A percentile compares a stretch with the other conserved stretches of the same genome.
These are phyloP conservation scores for Stellera chamaejasme DNA, from an alignment of 345 rosid species.

Conservation along the genomic window DNA sequence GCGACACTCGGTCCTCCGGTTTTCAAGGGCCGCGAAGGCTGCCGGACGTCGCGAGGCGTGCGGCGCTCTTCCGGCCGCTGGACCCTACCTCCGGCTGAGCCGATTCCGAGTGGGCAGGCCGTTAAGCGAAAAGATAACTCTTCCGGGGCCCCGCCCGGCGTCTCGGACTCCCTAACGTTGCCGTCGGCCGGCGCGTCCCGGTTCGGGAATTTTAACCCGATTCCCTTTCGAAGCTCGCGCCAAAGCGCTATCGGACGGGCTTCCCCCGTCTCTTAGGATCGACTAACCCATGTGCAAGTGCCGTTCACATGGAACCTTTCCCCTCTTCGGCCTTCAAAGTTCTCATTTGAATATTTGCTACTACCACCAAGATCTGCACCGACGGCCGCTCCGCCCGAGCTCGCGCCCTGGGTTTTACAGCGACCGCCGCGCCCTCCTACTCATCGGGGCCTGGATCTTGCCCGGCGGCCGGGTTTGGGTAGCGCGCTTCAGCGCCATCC, in stretches of 20 bases:
- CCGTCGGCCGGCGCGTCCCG: constrained; percentile 11
- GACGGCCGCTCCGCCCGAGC: constrained; percentile 11
- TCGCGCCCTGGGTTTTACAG: constrained; percentile 5
- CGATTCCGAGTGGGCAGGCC: constrained; percentile 13
- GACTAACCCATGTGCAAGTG: too few species aligned
- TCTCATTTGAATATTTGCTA: constrained; percentile 5
- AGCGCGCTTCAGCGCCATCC: neutral
- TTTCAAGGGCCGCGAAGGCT: constrained; percentile 11
- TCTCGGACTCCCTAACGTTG: constrained; percentile 18
- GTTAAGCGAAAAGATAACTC: constrained; percentile 20
- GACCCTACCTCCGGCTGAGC: constrained; percentile 2
- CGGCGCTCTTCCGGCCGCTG: neutral
- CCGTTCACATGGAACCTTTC: neutral
- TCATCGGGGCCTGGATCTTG: neutral
- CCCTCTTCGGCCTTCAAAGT: constrained; percentile 5
- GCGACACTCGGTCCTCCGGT: constrained; percentile 14
- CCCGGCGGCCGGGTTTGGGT: neutral
- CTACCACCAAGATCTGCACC: constrained; percentile 7
- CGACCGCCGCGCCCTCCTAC: constrained; percentile 4
- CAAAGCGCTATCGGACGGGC: too few species aligned
- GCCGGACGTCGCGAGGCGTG: neutral
- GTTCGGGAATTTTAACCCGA: neutral
- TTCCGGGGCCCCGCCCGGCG: constrained; percentile 16
- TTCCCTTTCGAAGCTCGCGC: too few species aligned
- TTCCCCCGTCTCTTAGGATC: too few species aligned